Evolutionary conservation across 306 rosid genomes (phyloP), one percentile per base, ranked within the genome.

Genomic region (Hippophae tibetana): DNA sequence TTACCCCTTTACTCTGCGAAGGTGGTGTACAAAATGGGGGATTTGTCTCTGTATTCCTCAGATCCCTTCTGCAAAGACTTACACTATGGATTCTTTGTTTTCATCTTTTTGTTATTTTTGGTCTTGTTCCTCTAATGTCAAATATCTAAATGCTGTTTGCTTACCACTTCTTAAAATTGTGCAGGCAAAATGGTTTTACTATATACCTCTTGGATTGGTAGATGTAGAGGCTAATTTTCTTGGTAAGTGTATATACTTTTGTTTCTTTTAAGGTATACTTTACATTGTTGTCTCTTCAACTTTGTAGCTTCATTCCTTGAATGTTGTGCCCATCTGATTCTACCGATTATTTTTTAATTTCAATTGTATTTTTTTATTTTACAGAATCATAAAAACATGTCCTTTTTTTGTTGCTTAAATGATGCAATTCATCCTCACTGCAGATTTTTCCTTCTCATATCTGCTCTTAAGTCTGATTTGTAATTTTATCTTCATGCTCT

Each of bases 171-270:
- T 55, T 9, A 18, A 74, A 54, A 52, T 65, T 53, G 52, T 69
- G 70, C 92, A 86, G 97, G 92, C 93, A 58, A 89, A 86, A 78
- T 89, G 95, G 95, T 89, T 79, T 70, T 84, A 76, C 69, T 89
- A 89, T 72, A 52, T 82, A 31, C 68, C 78, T 72, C 93, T 89
- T 58, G 97, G 93, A 69, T 58, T 89, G 82, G 84, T 89, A 51
- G 97, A 89, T 72, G 97, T 89, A 47, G 99, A 92, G 74, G 99
- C 86, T 69, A 92, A 92, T 78, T 92, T 85, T 81, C 86, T 92
- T 50, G 96, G 99, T 92, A 66, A 62, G 80, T 62, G 6, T 38
- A 50, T 41, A 23, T 14, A 23, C 54, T n/a, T 43, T 0, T 25
- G 10, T 45, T 8, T 27, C 26, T n/a, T n/a, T 31, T 31, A 31